Conservation (phyloP, 192 early-diverging fungal genomes). For the Backusella mclennaniae region DNA sequence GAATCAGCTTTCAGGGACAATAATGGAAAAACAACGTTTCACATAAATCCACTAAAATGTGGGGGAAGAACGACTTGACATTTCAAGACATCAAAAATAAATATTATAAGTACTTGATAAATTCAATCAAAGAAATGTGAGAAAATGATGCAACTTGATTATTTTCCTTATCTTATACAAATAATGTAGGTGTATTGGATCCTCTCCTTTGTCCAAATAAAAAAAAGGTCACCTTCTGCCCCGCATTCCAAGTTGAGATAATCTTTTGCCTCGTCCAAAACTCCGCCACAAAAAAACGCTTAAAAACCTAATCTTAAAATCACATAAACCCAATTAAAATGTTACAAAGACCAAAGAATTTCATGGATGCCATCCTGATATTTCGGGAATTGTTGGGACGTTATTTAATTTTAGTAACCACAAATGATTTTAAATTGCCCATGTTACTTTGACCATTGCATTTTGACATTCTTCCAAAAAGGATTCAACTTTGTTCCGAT, state of each 20-base stretch:
- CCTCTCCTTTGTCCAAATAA: not conserved
- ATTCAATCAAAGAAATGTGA: not conserved
- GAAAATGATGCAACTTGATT: not conserved
- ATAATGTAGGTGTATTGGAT: not conserved
- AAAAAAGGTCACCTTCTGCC: not conserved
- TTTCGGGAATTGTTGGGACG: no score
- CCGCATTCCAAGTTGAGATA: not conserved
- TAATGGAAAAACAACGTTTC: not conserved
- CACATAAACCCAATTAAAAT: not conserved
- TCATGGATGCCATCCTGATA: no score
- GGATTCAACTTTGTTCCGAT: not conserved
- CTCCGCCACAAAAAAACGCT: not conserved
- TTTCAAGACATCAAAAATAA: not conserved
- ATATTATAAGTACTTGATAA: not conserved
- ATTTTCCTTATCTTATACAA: not conserved
- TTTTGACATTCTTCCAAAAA: not conserved
- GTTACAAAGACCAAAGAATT: not conserved
- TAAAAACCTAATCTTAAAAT: not conserved
- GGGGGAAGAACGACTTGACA: not conserved
- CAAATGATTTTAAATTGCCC: not conserved
- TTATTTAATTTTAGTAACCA: not conserved
- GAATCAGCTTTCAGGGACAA: constrained; percentile 2
- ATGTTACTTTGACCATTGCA: not conserved
- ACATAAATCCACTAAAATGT: not conserved
- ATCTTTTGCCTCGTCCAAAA: not conserved